Evolutionary conservation across 2,329 filamentous ascomycete species (phyloP).

Genomic region (Verticillium longisporum): DNA sequence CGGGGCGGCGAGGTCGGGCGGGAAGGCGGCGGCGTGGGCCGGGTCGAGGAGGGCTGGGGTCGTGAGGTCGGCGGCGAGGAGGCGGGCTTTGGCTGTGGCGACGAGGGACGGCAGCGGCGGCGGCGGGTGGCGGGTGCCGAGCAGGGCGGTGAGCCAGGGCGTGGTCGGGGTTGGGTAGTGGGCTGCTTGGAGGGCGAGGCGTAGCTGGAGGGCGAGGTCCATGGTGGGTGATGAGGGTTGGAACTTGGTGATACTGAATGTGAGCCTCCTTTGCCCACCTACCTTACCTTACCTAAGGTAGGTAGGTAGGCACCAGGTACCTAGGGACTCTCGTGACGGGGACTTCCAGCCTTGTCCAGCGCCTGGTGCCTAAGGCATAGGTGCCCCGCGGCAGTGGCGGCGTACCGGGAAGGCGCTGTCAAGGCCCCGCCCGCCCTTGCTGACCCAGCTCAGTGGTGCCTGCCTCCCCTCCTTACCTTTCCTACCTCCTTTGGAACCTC

Average conservation of each 20-base stretch:
- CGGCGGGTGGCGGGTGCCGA: slow-evolving; percentile 45
- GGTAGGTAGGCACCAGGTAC: not conserved
- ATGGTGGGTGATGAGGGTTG: slow-evolving; percentile 11
- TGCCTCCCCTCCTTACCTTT: no score
- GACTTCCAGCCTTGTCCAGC: no score
- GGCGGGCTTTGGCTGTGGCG: slow-evolving; percentile 72
- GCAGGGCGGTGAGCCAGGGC: slow-evolving; percentile 58
- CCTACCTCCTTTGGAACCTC: no score
- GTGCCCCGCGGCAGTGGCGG: no score
- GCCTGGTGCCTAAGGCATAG: no score
- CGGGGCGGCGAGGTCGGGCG: slow-evolving; percentile 47
- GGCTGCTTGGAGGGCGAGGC: slow-evolving; percentile 41
- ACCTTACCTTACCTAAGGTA: not conserved
- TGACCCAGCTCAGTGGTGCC: no score
- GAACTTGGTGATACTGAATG: no score
- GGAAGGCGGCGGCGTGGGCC: slow-evolving; percentile 33
- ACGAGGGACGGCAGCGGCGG: slow-evolving; percentile 65
- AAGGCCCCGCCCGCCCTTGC: no score
- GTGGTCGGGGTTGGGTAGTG: slow-evolving; percentile 44
- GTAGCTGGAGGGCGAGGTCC: slow-evolving; percentile 40
- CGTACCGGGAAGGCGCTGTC: no score
- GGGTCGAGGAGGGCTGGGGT: slow-evolving; percentile 44
- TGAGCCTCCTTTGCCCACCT: no score
- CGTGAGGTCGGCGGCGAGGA: slow-evolving; percentile 73
- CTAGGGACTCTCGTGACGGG: no score